Evolutionary conservation across 108 stramenopile species (phyloP).

Genomic region (Cyclotella baltica): DNA sequence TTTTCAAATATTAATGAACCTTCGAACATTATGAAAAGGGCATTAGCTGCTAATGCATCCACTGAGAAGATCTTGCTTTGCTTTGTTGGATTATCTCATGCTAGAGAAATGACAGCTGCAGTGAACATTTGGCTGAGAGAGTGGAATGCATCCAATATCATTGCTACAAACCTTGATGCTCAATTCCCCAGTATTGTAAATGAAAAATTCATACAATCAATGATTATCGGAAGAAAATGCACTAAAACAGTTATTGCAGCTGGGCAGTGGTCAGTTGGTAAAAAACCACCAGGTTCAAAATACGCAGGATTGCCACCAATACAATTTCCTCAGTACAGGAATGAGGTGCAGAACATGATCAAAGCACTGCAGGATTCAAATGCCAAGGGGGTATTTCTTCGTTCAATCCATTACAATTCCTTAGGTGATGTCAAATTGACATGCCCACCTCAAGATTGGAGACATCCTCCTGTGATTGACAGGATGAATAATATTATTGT

Average conservation of each 20-base stretch:
- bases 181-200: slow-evolving; percentile 17
- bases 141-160: slow-evolving; percentile 15
- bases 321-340: slow-evolving; percentile 11
- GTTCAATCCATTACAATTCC: slow-evolving; percentile 22
- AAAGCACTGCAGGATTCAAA: background rate
- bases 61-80: background rate
- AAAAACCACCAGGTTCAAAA: slow-evolving; percentile 17
- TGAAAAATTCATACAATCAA: background rate
- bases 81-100: slow-evolving; percentile 23
- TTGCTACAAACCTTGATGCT: slow-evolving; percentile 4
- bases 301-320: slow-evolving; percentile 8
- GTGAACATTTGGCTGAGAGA: slow-evolving; percentile 12
- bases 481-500: background rate
- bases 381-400: background rate
- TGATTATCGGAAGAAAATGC: slow-evolving; percentile 14
- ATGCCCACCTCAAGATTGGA: slow-evolving; percentile 26
- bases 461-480: slow-evolving; percentile 20
- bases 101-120: slow-evolving; percentile 18
- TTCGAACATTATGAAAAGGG: background rate
- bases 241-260: slow-evolving; percentile 13
- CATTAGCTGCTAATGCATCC: background rate
- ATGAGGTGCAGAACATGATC: slow-evolving; percentile 1
- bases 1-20: background rate
- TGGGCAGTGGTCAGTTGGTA: slow-evolving; percentile 21
- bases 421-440: slow-evolving; percentile 13